phyloP scores from a whole-genome alignment of 2,329 filamentous ascomycete species.

The Penicillium vulpinum region DNA sequence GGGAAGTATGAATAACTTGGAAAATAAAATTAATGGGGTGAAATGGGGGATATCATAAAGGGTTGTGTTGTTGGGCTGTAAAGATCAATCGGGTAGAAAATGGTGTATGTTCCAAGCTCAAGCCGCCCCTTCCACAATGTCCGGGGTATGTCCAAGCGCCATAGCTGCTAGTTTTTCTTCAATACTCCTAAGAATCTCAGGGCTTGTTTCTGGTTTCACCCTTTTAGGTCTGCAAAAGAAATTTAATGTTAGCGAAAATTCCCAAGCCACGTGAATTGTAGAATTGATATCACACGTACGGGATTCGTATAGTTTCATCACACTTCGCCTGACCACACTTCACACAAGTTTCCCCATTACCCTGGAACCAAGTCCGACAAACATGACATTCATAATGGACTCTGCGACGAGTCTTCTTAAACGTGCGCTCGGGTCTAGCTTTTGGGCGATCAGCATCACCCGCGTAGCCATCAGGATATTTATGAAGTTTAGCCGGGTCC shows the following conservation, averaged over 20 bases:
- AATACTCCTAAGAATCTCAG: conserved; percentile 40
- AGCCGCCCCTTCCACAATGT: neutral
- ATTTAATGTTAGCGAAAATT: conserved; percentile 8
- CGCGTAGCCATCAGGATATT: conserved; percentile 48
- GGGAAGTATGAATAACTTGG: neutral
- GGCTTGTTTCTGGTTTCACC: conserved; percentile 40
- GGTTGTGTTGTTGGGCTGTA: neutral
- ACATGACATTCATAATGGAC: conserved; percentile 46
- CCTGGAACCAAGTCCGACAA: conserved; percentile 37
- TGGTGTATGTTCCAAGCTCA: neutral
- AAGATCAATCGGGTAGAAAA: neutral
- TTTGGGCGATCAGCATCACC: conserved; percentile 45
- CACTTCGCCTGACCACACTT: conserved; percentile 46
- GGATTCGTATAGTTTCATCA: conserved; percentile 42
- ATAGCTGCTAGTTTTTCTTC: conserved; percentile 41
- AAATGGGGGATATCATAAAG: neutral
- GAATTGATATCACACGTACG: conserved; percentile 35
- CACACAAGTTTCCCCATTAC: conserved; percentile 35
- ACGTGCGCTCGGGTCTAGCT: conserved; percentile 35
- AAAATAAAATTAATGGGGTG: neutral
- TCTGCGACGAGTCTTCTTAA: conserved; percentile 38
- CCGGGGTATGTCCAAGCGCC: neutral
- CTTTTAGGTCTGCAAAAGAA: conserved; percentile 40
- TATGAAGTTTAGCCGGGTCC: conserved; percentile 59
- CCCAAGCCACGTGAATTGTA: neutral